A percentile compares a stretch with the other conserved stretches of the same genome.
phyloP scores from a whole-genome alignment of 805 yeast species.

The Grigorovia humatica region DNA sequence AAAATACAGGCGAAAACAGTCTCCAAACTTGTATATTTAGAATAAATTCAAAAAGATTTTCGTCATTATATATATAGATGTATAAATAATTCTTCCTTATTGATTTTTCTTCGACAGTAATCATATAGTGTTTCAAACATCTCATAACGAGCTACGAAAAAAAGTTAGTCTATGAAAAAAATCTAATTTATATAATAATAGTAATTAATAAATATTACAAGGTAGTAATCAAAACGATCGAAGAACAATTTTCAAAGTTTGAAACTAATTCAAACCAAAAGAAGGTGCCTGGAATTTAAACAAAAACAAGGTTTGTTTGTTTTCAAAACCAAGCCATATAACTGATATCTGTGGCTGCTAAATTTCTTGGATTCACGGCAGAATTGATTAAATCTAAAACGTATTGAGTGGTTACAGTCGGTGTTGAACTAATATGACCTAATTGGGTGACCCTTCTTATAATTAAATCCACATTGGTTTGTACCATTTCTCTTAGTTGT shows the following conservation, averaged over 20 bases:
- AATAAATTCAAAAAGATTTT: too few species aligned
- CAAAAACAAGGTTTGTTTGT: background rate
- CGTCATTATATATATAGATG: too few species aligned
- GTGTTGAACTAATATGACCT: slow-evolving; percentile 48
- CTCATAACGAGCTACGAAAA: too few species aligned
- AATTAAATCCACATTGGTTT: slow-evolving; percentile 76
- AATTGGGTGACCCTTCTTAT: slow-evolving; percentile 69
- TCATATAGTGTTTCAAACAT: too few species aligned
- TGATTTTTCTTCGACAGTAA: too few species aligned
- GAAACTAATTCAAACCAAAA: background rate
- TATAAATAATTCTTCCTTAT: too few species aligned
- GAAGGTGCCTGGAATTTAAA: background rate
- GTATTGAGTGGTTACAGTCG: slow-evolving; percentile 70
- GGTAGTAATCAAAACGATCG: background rate
- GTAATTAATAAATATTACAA: too few species aligned
- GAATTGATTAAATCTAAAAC: slow-evolving; percentile 83
- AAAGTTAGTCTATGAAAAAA: too few species aligned
- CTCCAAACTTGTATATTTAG: background rate
- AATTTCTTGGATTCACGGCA: slow-evolving; percentile 89
- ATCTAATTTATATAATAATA: too few species aligned
- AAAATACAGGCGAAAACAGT: background rate
- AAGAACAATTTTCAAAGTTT: too few species aligned
- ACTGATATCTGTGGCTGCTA: slow-evolving; percentile 82
- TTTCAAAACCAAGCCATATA: slow-evolving; percentile 87
- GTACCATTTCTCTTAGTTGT: slow-evolving; percentile 76